Conservation (phyloP, 2,329 filamentous ascomycete genomes). For the Taxawa tesnikishii region DNA sequence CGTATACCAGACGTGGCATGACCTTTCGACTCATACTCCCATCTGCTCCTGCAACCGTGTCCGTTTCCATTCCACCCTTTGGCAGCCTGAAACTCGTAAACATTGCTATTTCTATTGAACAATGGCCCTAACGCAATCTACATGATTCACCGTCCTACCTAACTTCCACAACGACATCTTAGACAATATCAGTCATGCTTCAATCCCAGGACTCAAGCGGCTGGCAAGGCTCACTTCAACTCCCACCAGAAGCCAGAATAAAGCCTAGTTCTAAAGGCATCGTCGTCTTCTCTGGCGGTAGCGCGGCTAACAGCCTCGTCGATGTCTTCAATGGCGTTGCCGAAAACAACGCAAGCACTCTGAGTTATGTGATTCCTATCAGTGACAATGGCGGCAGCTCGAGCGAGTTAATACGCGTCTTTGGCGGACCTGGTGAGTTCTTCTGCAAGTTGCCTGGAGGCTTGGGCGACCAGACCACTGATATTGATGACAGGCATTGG, state of each 20-base stretch:
- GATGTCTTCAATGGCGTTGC: slow-evolving; percentile 64
- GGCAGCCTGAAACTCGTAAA: no score
- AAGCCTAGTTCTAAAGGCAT: slow-evolving; percentile 38
- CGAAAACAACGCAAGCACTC: slow-evolving; percentile 50
- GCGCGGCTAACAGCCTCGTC: slow-evolving; percentile 86
- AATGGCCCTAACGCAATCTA: slow-evolving; percentile 3
- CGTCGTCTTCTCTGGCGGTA: slow-evolving; percentile 83
- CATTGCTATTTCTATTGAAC: no score
- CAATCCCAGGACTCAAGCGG: no score
- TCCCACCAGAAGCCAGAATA: slow-evolving; percentile 13
- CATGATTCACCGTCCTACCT: background rate
- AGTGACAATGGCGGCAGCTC: slow-evolving; percentile 93
- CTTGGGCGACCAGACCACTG: background rate
- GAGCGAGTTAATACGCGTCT: slow-evolving; percentile 84
- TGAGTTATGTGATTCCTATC: slow-evolving; percentile 87
- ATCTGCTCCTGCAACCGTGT: no score
- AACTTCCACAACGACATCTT: no score
- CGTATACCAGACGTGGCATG: no score
- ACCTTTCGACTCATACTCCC: no score
- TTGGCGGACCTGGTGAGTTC: slow-evolving; percentile 71
- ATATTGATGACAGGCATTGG: slow-evolving; percentile 41
- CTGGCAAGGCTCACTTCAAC: slow-evolving; percentile 10
- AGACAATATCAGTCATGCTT: no score
- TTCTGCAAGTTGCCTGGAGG: no score
- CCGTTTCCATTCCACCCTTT: no score